Conservation (phyloP, 2,329 filamentous ascomycete species). For the Fusarium hainanense region DNA sequence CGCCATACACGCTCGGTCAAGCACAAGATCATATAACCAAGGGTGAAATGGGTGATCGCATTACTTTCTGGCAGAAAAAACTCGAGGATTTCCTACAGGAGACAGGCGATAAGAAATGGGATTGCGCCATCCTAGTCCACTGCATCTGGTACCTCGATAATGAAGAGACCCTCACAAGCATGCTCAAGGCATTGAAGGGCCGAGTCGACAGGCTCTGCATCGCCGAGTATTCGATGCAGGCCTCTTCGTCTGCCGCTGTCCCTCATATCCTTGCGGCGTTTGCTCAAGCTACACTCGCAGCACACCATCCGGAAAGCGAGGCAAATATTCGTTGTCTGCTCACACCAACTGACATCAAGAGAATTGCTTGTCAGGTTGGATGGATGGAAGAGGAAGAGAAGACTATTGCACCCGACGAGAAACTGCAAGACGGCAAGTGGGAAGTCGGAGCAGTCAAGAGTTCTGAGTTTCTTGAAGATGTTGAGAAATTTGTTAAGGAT, state of each 20-base stretch:
- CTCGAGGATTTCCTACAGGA: neutral
- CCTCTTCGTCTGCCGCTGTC: neutral
- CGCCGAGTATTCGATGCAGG: conserved; percentile 18
- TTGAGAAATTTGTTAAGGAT: neutral
- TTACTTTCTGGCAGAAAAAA: neutral
- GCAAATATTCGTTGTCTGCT: conserved; percentile 13
- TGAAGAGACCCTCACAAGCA: neutral
- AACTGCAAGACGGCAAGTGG: conserved; percentile 6
- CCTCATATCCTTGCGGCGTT: conserved; percentile 12
- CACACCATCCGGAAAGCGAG: neutral
- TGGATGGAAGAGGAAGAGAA: conserved; percentile 3
- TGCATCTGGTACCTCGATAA: conserved; percentile 14
- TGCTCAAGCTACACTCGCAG: conserved; percentile 6
- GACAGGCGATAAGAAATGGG: neutral
- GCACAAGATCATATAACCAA: neutral
- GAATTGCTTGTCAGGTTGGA: neutral
- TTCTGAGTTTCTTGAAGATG: neutral
- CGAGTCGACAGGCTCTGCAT: conserved; percentile 3
- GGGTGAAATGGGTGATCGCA: neutral
- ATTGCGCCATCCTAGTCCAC: conserved; percentile 11
- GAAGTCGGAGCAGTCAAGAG: conserved; percentile 7
- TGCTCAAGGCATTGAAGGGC: neutral
- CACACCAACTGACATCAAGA: conserved; percentile 1
- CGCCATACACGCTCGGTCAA: conserved; percentile 19
- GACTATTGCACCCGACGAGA: neutral